Percentiles rank a stretch among this genome's conserved stretches.
Evolutionary conservation across 176 grass and related monocot species (phyloP).

Genomic region (Panicum miliaceum): DNA sequence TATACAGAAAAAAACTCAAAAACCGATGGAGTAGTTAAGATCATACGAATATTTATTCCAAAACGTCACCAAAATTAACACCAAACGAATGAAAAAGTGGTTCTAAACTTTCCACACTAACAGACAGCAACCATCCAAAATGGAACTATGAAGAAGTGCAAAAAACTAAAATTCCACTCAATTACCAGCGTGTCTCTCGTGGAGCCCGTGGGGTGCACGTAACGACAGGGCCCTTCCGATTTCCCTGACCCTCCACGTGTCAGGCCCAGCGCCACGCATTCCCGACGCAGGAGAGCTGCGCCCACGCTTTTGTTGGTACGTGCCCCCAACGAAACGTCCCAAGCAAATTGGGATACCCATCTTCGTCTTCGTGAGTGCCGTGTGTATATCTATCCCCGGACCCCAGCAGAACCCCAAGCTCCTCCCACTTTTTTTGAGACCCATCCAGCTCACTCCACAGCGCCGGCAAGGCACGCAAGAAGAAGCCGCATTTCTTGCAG

Average conservation of each 20-base stretch:
- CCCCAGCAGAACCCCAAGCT: neutral
- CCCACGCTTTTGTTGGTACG: neutral
- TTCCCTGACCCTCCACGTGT: neutral
- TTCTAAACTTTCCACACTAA: neutral
- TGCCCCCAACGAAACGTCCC: slow-evolving; percentile 26
- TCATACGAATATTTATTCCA: neutral
- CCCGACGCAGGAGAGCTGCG: neutral
- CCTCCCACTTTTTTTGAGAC: neutral
- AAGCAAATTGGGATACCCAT: neutral
- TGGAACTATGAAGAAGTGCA: neutral
- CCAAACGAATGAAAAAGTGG: neutral
- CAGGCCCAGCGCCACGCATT: neutral
- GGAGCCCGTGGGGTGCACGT: slow-evolving; percentile 34
- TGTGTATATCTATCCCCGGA: neutral
- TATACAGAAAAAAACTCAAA: too few relatives aligned
- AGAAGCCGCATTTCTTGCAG: neutral
- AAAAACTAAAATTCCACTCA: neutral
- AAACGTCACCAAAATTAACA: neutral
- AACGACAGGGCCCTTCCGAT: neutral
- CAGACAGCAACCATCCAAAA: neutral
- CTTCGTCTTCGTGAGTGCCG: neutral
- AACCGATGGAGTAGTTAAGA: neutral
- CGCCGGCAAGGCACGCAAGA: neutral
- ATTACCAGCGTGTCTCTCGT: neutral
- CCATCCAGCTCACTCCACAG: neutral